These are phyloP conservation scores for Nemania sp. DNA, from an alignment of 2,329 filamentous ascomycete species.

Conservation along the genomic window DNA sequence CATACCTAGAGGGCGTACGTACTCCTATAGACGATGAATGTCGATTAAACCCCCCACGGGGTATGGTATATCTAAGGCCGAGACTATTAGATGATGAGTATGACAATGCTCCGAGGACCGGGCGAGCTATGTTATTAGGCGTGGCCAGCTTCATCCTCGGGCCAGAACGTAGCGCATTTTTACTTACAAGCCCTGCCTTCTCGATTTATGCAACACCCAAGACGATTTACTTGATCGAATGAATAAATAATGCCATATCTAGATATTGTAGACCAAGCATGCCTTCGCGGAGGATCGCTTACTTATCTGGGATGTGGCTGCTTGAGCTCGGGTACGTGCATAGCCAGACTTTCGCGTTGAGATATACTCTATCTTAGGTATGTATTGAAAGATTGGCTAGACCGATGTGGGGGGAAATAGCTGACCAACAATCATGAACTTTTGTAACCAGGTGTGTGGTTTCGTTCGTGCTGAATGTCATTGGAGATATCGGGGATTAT, in stretches of 20 bases:
- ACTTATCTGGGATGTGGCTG: background rate
- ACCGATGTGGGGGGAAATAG: background rate
- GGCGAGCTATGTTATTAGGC: background rate
- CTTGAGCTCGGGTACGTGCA: background rate
- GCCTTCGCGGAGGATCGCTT: background rate
- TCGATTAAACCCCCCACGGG: conserved; percentile 15
- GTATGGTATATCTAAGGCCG: background rate
- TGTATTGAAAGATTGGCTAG: background rate
- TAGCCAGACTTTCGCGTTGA: background rate
- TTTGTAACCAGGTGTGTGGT: background rate
- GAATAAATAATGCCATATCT: too few species aligned
- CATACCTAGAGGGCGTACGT: conserved; percentile 11
- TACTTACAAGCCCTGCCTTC: background rate
- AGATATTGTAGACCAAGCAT: background rate
- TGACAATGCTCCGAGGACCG: conserved; percentile 11
- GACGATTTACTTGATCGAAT: background rate
- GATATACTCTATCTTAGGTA: background rate
- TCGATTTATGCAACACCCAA: background rate
- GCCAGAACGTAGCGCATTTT: background rate
- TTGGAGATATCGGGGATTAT: conserved; percentile 20
- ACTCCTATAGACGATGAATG: conserved; percentile 29
- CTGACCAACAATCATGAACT: background rate
- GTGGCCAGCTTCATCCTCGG: background rate
- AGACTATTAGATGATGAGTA: background rate
- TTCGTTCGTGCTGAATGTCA: background rate